phyloP scores from a whole-genome alignment of 2,329 filamentous ascomycete genomes.

The Fusarium sp. region DNA sequence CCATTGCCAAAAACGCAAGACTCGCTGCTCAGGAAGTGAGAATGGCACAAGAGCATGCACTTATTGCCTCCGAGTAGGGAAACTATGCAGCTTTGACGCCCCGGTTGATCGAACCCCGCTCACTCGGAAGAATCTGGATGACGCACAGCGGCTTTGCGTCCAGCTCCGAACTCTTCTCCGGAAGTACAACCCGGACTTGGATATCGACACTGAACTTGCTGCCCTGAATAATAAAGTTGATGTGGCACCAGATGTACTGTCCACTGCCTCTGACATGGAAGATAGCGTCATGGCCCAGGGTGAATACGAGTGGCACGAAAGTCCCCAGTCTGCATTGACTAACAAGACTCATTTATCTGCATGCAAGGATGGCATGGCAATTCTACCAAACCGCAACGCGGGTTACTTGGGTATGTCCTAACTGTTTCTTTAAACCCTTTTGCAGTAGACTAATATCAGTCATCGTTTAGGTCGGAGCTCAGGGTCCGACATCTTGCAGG shows the following conservation, averaged over 20 bases:
- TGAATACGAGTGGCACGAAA: conserved; percentile 43
- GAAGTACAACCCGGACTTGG: conserved; percentile 47
- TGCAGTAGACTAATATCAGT: not conserved
- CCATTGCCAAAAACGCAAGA: conserved; percentile 47
- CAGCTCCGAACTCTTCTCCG: conserved; percentile 49
- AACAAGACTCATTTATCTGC: not conserved
- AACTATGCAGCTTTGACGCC: conserved; percentile 53
- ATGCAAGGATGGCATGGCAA: conserved; percentile 46
- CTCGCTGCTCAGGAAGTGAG: conserved; percentile 32
- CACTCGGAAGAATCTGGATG: conserved; percentile 55
- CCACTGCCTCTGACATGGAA: not conserved
- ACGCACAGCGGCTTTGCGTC: conserved; percentile 48
- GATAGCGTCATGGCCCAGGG: conserved; percentile 15
- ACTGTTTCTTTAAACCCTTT: not conserved
- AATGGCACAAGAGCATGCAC: conserved; percentile 50
- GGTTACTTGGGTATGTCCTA: conserved; percentile 45
- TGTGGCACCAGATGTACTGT: not conserved
- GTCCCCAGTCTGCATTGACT: conserved; percentile 7
- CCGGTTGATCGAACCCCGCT: conserved; percentile 54
- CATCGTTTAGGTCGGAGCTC: conserved; percentile 45
- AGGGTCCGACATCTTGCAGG: conserved; percentile 46
- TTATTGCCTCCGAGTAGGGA: conserved; percentile 43
- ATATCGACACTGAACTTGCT: conserved; percentile 42
- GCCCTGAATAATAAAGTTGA: not conserved
- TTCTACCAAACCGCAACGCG: conserved; percentile 39